phyloP scores from a whole-genome alignment of 2,329 filamentous ascomycete genomes.

The Ophiostoma sp. region DNA sequence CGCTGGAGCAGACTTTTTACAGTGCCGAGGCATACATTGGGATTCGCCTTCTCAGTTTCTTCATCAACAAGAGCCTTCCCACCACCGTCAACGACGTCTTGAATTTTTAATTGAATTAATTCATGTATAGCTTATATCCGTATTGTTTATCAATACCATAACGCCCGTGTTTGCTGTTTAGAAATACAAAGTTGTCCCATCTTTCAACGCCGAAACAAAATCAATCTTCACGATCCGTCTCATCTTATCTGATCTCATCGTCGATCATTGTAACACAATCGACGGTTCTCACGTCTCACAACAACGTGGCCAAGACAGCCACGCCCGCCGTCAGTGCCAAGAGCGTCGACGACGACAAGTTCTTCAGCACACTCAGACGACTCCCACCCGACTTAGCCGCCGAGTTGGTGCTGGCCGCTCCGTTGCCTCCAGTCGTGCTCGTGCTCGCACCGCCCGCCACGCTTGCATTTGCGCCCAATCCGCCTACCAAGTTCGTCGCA shows the following conservation, averaged over 20 bases:
- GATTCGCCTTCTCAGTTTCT: background rate
- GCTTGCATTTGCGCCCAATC: constrained; percentile 26
- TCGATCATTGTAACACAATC: background rate
- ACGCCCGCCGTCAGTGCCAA: background rate
- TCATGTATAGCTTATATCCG: background rate
- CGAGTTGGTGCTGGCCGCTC: background rate
- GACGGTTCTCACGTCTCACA: background rate
- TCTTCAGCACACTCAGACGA: background rate
- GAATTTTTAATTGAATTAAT: background rate
- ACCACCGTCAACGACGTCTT: background rate
- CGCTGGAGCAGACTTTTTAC: background rate
- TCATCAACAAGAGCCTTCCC: background rate
- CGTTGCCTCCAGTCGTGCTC: background rate
- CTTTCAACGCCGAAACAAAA: constrained; percentile 2
- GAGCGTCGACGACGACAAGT: background rate
- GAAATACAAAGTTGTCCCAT: background rate
- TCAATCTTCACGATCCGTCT: background rate
- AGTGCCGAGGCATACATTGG: background rate
- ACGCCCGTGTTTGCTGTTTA: background rate
- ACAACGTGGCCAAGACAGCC: background rate
- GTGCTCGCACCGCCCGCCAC: constrained; percentile 1
- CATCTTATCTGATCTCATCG: background rate
- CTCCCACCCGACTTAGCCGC: background rate
- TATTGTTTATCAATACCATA: background rate
- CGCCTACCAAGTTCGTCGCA: constrained; percentile 22